Percentiles rank a stretch among this genome's conserved stretches.
These are phyloP conservation scores for Metschnikowia colocasiae DNA, from an alignment of 805 yeast genomes.

Conservation along the genomic window DNA sequence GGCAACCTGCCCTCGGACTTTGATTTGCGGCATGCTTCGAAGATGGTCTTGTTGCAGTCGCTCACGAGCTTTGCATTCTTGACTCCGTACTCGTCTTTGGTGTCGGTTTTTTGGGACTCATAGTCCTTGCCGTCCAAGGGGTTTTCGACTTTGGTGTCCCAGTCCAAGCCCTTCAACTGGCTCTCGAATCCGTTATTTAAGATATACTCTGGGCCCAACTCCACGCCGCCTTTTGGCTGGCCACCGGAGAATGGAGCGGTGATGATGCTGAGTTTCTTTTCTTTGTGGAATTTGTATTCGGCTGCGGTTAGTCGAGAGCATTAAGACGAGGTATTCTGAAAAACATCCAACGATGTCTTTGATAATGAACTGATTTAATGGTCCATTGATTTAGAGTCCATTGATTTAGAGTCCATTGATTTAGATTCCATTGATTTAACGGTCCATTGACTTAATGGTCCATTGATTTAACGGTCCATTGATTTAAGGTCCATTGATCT, in stretches of 20 bases:
- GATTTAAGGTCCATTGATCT: too few species aligned
- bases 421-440: too few species aligned
- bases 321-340: too few species aligned
- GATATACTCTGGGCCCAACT: constrained; percentile 83
- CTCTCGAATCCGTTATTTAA: constrained; percentile 65
- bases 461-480: too few species aligned
- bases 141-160: constrained; percentile 54
- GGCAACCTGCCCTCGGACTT: constrained; percentile 55
- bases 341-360: too few species aligned
- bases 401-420: too few species aligned
- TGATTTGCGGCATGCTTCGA: constrained; percentile 53
- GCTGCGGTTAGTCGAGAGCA: constrained; percentile 21
- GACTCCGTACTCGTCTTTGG: constrained; percentile 47
- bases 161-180: constrained; percentile 65
- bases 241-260: constrained; percentile 96
- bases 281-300: constrained; percentile 51
- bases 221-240: constrained; percentile 91
- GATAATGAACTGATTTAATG: too few species aligned
- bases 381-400: too few species aligned
- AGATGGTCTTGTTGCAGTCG: constrained; percentile 61
- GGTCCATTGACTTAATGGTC: too few species aligned
- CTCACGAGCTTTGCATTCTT: constrained; percentile 79
- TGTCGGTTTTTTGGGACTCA: constrained; percentile 41
- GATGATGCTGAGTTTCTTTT: constrained; percentile 61
- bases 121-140: constrained; percentile 53